Evolutionary conservation across 106 monocot species (phyloP), one percentile per base, ranked within the genome.

Genomic region (Phalaenopsis equestris): DNA sequence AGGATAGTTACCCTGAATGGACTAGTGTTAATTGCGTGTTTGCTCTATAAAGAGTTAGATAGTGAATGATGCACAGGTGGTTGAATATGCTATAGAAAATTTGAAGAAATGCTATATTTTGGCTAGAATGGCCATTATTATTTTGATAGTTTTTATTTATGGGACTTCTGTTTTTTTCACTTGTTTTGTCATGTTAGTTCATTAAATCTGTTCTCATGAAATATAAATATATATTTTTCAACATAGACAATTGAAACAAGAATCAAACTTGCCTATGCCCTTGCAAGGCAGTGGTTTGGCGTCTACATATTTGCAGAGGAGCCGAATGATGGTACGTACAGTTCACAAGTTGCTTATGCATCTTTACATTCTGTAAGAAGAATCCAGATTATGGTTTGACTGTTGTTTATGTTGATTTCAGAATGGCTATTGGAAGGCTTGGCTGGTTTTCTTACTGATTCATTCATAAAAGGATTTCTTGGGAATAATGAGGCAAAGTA

Each of bases 241-340:
- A 14, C n/a, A 49, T 81, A 99, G 98, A 94, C 88, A 80, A 94
- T 99, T 82, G 82, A 89, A 45, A 91, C 94, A 41, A 87, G 98
- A 78, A 87, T 99, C 56, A 99, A 94, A 79, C 89, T 99, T 84
- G 94, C 98, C 43, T 91, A 93, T 90, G 90, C 92, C 41, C 92
- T 99, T 84, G 94, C 98, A 75, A 92, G 80, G 76, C 98, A 99
- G 77, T 99, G 98, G 98, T 99, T 99, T 94, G 98, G 98, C 61
- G 83, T 90, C 52, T 99, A 88, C 74, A 84, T 94, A 48, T 78
- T 84, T 81, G 89, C 92, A 46, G 92, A 99, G 79, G 89, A 89
- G 56, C 79, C 88, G 79, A 90, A 43, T 81, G 98, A 99, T 88
- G 94, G 98, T 93, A 88, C 81, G 78, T 91, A 88, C 81, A 76